Conservation (phyloP, 345 rosid species). For the Eucalyptus sp. region DNA sequence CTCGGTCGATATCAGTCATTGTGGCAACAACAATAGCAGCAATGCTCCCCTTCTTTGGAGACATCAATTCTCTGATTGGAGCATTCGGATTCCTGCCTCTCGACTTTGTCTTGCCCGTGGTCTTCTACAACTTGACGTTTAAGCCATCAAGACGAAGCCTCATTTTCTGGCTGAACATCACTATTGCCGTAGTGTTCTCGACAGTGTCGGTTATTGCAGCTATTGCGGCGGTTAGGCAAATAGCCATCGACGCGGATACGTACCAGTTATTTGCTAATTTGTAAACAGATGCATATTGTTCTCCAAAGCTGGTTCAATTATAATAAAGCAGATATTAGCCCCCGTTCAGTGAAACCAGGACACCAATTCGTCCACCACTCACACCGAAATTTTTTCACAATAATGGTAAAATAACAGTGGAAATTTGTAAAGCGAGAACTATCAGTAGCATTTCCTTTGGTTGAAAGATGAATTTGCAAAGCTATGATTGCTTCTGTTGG, state of each 20-base stretch:
- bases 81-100: slow-evolving; percentile 86
- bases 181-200: slow-evolving; percentile 49
- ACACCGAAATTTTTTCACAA: background rate
- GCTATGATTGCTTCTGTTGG: background rate
- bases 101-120: slow-evolving; percentile 62
- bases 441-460: background rate
- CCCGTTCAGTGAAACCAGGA: background rate
- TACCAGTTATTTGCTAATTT: slow-evolving; percentile 59
- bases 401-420: background rate
- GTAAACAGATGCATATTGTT: slow-evolving; percentile 1
- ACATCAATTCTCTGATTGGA: slow-evolving; percentile 49
- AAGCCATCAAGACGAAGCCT: slow-evolving; percentile 51
- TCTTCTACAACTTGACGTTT: slow-evolving; percentile 71
- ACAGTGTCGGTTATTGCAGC: slow-evolving; percentile 40
- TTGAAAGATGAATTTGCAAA: background rate
- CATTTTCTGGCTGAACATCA: slow-evolving; percentile 55
- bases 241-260: slow-evolving; percentile 46
- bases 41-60: slow-evolving; percentile 86
- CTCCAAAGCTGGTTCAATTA: background rate
- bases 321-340: background rate
- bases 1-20: slow-evolving; percentile 47
- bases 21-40: slow-evolving; percentile 49
- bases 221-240: slow-evolving; percentile 69
- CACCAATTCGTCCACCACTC: background rate
- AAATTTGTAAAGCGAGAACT: background rate